A percentile compares a stretch with the other conserved stretches of the same genome.
Conservation (phyloP, 192 early-diverging fungal species). For the Backusella macrospora region DNA sequence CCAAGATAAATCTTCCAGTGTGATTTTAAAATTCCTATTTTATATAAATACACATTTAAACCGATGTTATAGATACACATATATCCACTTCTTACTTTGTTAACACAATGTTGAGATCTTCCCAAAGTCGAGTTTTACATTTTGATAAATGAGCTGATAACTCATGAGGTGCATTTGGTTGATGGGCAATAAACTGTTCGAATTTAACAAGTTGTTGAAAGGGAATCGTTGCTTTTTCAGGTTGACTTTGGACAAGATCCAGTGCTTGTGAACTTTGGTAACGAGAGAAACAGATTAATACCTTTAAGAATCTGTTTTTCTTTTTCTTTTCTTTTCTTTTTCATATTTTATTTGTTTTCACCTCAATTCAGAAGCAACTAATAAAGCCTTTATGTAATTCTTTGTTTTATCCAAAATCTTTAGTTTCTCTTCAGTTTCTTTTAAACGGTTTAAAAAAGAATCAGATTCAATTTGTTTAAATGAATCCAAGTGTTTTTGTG, state of each 20-base stretch:
- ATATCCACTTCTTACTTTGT: slow-evolving; percentile 41
- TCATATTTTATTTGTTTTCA: background rate
- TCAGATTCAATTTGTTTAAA: background rate
- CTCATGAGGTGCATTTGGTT: slow-evolving; percentile 20
- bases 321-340: slow-evolving; percentile 8
- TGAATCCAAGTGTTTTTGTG: background rate
- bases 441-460: background rate
- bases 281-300: too few relatives aligned
- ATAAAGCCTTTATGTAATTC: slow-evolving; percentile 46
- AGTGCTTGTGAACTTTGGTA: slow-evolving; percentile 39
- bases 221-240: slow-evolving; percentile 44
- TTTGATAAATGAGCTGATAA: slow-evolving; percentile 40
- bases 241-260: slow-evolving; percentile 40
- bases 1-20: slow-evolving; percentile 22
- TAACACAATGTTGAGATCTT: slow-evolving; percentile 47
- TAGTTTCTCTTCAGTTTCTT: slow-evolving; percentile 15
- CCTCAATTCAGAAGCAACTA: slow-evolving; percentile 48
- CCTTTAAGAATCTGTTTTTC: background rate
- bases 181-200: slow-evolving; percentile 27
- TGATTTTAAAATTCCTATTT: slow-evolving; percentile 26
- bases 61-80: background rate
- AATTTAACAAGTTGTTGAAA: slow-evolving; percentile 46
- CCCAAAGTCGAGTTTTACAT: slow-evolving; percentile 42
- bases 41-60: background rate
- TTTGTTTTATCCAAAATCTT: slow-evolving; percentile 4